Base-by-base conservation (phyloP, 2,329 filamentous ascomycete species). In the Pseudodiploospora longispora region DNA sequence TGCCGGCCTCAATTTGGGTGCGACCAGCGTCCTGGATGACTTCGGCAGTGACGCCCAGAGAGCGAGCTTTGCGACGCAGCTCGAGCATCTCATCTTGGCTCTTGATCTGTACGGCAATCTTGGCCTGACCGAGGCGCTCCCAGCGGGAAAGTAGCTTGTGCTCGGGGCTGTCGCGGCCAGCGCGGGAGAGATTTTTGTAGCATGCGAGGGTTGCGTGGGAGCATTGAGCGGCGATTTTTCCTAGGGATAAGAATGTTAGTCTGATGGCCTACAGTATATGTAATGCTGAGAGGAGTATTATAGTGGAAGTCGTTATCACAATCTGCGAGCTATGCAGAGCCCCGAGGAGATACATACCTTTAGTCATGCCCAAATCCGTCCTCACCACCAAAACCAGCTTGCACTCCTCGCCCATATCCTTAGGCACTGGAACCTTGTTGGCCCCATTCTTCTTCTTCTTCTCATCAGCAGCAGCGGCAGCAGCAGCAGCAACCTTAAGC, bases 301-400 rank as follows among this genome's bases (percentile, higher is more conserved):
- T 32, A 8, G 35, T 19, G 3, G 31, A 8, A 19, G 27, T 8
- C 6, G 27, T 3, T 27, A 27, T 19, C 19, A 19, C 19, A 19
- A 19, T 19, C 19, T 19, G 19, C 19, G 19, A 19, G 19, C 19
- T 19, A 19, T 19, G 19, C 19, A 19, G 19, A 19, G 19, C 19
- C 19, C 19, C 19, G 19, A 19, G 19, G 19, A 19, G 4, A 5
- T 9, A 63, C 72, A 36, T 71, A 93, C 91, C 91, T 70, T 95
- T 97, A 7, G 86, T 93, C 93, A 98, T 98, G 56, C 91, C 91
- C 57, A 98, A 67, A 68, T 98, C 93, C 12, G 88, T 95, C 60
- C 93, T 73, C 44, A 97, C 91, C 4, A 95, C 87, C 31, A 98
- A 71, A 10, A 96, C 87, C 46, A 97, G 73, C 69, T 97, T 97